Conservation (phyloP, 1,139 yeast species). For the Debaryomyces singareniensis region DNA sequence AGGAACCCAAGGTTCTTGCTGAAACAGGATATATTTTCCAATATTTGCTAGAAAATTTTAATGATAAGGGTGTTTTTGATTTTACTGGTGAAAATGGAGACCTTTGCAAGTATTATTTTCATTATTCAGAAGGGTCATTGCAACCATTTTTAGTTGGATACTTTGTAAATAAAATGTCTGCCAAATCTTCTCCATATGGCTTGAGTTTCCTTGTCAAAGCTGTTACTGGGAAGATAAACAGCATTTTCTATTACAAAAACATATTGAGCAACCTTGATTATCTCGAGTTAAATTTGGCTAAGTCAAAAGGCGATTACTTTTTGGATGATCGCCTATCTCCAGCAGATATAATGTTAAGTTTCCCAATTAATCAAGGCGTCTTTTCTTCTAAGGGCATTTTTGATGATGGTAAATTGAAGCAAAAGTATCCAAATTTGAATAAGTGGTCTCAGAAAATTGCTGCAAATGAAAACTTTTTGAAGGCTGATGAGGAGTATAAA, state of each 20-base stretch:
- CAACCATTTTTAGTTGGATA: slow-evolving; percentile 28
- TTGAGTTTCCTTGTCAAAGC: slow-evolving; percentile 16
- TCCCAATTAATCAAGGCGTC: slow-evolving; percentile 23
- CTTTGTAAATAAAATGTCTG: slow-evolving; percentile 22
- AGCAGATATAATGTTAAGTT: slow-evolving; percentile 34
- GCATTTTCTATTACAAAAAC: slow-evolving; percentile 22
- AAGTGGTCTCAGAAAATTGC: slow-evolving; percentile 19
- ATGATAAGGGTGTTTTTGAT: slow-evolving; percentile 17
- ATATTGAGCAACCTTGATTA: slow-evolving; percentile 18
- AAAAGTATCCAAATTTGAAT: slow-evolving; percentile 17
- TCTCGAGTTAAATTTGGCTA: slow-evolving; percentile 24
- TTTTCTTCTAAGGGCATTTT: slow-evolving; percentile 12
- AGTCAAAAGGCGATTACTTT: slow-evolving; percentile 20
- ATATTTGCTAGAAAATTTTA: slow-evolving; percentile 26
- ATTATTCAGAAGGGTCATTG: slow-evolving; percentile 35
- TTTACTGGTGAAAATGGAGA: slow-evolving; percentile 21
- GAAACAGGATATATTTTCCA: slow-evolving; percentile 34
- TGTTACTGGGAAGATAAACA: slow-evolving; percentile 20
- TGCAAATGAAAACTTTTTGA: slow-evolving; percentile 14
- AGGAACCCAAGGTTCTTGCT: slow-evolving; percentile 17
- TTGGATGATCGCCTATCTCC: slow-evolving; percentile 32
- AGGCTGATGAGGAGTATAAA: slow-evolving; percentile 14
- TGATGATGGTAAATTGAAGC: slow-evolving; percentile 5
- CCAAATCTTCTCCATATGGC: slow-evolving; percentile 25
- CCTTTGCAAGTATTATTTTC: slow-evolving; percentile 28